phyloP scores from a whole-genome alignment of 2,329 filamentous ascomycete species.

The Dryadomyces quercus-mongolicae region DNA sequence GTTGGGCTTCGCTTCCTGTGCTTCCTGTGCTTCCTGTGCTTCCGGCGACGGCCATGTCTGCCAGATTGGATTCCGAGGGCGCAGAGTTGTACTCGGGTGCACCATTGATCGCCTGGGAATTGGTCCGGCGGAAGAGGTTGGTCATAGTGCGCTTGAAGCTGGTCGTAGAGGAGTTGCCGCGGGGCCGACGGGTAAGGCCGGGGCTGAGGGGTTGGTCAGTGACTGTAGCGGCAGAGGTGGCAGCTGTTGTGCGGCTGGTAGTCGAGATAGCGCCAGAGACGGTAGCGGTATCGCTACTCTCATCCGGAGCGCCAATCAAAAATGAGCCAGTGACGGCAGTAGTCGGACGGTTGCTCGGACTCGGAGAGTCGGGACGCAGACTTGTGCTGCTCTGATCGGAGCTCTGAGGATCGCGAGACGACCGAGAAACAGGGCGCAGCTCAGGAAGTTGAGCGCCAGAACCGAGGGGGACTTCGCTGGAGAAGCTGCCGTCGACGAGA shows the following conservation, averaged over 20 bases:
- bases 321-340: slow-evolving; percentile 11
- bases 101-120: slow-evolving; percentile 18
- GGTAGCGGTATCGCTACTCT: neutral
- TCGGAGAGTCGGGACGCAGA: neutral
- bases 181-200: slow-evolving; percentile 22
- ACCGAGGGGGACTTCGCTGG: neutral
- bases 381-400: neutral
- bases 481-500: neutral
- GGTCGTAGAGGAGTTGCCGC: slow-evolving; percentile 24
- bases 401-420: neutral
- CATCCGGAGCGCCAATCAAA: slow-evolving; percentile 3
- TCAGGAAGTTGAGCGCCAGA: neutral
- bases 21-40: neutral
- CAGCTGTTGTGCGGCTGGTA: slow-evolving; percentile 9
- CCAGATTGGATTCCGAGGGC: slow-evolving; percentile 17
- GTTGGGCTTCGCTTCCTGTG: neutral
- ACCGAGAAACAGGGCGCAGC: neutral
- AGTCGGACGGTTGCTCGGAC: neutral
- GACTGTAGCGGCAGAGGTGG: neutral
- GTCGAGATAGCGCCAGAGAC: neutral
- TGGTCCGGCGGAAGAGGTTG: slow-evolving; percentile 33
- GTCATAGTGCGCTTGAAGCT: slow-evolving; percentile 38
- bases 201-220: slow-evolving; percentile 19
- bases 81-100: slow-evolving; percentile 6
- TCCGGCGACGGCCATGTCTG: slow-evolving; percentile 10